A percentile compares a stretch with the other conserved stretches of the same genome.
Evolutionary conservation across 768 basidiomycete species (phyloP).

Genomic region (Chiua virens): DNA sequence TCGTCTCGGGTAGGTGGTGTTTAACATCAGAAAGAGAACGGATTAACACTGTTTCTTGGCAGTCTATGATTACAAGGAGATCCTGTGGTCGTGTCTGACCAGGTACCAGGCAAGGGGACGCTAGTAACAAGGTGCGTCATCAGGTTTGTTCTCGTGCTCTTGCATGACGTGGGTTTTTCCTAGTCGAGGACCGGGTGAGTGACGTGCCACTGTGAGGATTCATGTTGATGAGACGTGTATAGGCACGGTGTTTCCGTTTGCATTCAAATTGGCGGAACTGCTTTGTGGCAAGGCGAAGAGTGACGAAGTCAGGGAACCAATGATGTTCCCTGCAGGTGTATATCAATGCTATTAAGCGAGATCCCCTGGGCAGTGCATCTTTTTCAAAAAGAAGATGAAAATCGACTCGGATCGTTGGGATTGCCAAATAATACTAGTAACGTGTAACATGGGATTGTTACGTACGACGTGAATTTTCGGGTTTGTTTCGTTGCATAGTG

Average conservation of each 20-base stretch:
- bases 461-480: conserved; percentile 14
- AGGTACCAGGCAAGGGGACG: conserved; percentile 39
- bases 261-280: conserved; percentile 70
- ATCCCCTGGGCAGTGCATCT: no score
- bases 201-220: neutral
- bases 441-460: no score
- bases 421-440: no score
- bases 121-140: conserved; percentile 68
- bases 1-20: conserved; percentile 49
- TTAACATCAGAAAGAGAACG: neutral
- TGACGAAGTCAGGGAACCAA: conserved; percentile 59
- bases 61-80: conserved; percentile 78
- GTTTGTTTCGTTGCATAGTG: conserved; percentile 7
- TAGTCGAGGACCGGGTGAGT: conserved; percentile 71
- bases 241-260: conserved; percentile 80
- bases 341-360: no score
- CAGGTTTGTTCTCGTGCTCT: neutral
- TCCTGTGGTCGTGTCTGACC: conserved; percentile 62
- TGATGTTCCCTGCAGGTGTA: conserved; percentile 66
- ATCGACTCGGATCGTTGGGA: no score
- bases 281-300: conserved; percentile 65
- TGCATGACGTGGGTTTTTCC: neutral
- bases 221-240: neutral
- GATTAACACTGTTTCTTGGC: neutral
- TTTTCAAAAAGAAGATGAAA: no score